These are phyloP conservation scores for Colletotrichum horii DNA, from an alignment of 2,329 filamentous ascomycete species.

Conservation along the genomic window DNA sequence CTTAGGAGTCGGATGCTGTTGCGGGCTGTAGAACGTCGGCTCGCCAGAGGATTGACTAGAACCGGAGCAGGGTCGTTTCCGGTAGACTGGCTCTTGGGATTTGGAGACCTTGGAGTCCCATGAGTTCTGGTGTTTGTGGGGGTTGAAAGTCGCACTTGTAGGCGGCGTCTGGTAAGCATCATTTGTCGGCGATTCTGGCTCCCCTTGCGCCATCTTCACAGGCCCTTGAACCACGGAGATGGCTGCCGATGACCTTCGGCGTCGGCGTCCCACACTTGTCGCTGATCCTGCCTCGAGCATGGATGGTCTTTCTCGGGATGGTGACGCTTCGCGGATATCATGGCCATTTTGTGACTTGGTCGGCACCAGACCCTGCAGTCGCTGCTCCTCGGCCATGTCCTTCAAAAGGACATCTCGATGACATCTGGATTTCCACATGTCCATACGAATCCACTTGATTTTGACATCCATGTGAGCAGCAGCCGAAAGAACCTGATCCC, in stretches of 20 bases:
- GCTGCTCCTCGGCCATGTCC: conserved; percentile 76
- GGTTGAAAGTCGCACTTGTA: conserved; percentile 41
- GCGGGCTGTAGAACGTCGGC: conserved; percentile 11
- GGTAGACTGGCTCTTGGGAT: conserved; percentile 29
- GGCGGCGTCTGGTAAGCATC: conserved; percentile 57
- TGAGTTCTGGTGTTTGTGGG: conserved; percentile 43
- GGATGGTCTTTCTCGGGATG: conserved; percentile 3
- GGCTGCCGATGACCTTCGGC: conserved; percentile 16
- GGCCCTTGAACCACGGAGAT: conserved; percentile 7
- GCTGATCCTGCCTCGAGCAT: conserved; percentile 4
- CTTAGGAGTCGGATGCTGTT: conserved; percentile 21
- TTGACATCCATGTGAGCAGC: conserved; percentile 86
- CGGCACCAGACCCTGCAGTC: not conserved
- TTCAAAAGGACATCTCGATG: conserved; percentile 86
- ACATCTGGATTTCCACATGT: conserved; percentile 91
- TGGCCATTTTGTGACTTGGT: not conserved
- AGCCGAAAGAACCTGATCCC: conserved; percentile 84
- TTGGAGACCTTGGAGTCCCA: conserved; percentile 42
- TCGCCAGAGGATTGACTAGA: conserved; percentile 38
- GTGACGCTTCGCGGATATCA: conserved; percentile 6
- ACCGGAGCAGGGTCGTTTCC: conserved; percentile 31
- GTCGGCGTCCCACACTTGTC: conserved; percentile 1
- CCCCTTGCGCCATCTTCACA: conserved; percentile 25
- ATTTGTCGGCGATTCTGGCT: conserved; percentile 42
- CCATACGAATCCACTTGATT: conserved; percentile 91